Conservation (phyloP, 495 filamentous ascomycete species). For the Articulospora tetracladia region DNA sequence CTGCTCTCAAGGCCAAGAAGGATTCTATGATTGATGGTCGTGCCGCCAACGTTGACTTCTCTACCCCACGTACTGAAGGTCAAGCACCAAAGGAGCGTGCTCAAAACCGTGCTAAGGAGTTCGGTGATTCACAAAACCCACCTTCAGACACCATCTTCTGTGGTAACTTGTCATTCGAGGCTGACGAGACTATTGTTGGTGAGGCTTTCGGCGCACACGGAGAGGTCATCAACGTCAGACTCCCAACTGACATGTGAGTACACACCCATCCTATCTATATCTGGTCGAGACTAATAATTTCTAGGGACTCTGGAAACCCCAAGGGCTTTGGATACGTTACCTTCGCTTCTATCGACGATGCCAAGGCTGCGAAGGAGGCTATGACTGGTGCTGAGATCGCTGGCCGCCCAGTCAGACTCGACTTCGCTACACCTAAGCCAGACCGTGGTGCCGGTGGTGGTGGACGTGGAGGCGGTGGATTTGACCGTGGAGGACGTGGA, state of each 20-base stretch:
- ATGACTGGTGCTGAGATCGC: slow-evolving; percentile 73
- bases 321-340: slow-evolving; percentile 97
- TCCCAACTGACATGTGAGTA: slow-evolving; percentile 79
- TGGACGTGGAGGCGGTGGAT: slow-evolving; percentile 44
- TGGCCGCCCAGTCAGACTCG: slow-evolving; percentile 80
- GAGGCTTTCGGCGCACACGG: slow-evolving; percentile 72
- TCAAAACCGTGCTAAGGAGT: slow-evolving; percentile 66
- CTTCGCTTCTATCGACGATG: slow-evolving; percentile 80
- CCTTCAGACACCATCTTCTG: slow-evolving; percentile 87
- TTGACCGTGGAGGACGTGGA: slow-evolving; percentile 52
- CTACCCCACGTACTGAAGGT: slow-evolving; percentile 58
- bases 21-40: slow-evolving; percentile 80
- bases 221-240: slow-evolving; percentile 70
- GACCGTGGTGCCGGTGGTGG: slow-evolving; percentile 47
- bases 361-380: slow-evolving; percentile 68
- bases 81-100: slow-evolving; percentile 49
- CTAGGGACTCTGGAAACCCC: slow-evolving; percentile 71
- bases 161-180: slow-evolving; percentile 87
- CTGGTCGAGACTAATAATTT: slow-evolving; percentile 31
- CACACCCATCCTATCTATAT: not conserved
- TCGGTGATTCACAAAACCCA: slow-evolving; percentile 72
- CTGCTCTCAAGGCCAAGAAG: slow-evolving; percentile 78
- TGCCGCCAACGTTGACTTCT: slow-evolving; percentile 84
- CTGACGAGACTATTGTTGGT: slow-evolving; percentile 68
- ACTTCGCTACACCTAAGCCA: slow-evolving; percentile 79